Conservation (phyloP, 2,329 filamentous ascomycete species). For the Sarocladium brachiariae region DNA sequence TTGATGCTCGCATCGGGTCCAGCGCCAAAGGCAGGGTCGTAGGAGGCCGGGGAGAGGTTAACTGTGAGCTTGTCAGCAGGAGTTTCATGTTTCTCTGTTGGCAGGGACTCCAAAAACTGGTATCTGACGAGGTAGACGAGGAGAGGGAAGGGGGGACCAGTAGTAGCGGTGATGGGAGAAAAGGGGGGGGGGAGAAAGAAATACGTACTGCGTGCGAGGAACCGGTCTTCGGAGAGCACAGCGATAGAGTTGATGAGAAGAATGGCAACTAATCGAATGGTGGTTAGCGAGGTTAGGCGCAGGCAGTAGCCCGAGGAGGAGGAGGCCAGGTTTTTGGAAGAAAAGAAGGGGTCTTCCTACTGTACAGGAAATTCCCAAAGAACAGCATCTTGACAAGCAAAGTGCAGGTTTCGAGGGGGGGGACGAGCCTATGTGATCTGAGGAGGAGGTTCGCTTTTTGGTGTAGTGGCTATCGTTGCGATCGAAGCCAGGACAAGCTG, state of each 20-base stretch:
- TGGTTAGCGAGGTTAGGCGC: no score
- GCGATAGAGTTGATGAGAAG: slow-evolving; percentile 92
- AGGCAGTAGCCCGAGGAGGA: no score
- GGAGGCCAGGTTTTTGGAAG: no score
- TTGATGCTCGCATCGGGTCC: slow-evolving; percentile 71
- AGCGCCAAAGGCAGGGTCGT: slow-evolving; percentile 73
- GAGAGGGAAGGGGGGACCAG: not conserved
- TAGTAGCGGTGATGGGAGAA: not conserved
- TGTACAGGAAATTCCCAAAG: slow-evolving; percentile 65
- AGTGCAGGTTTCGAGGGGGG: slow-evolving; percentile 4
- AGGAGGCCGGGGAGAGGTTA: slow-evolving; percentile 65
- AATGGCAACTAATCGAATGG: slow-evolving; percentile 59
- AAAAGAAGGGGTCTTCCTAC: slow-evolving; percentile 17
- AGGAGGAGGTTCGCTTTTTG: no score
- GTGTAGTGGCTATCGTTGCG: no score
- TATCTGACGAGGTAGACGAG: no score
- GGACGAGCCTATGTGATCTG: not conserved
- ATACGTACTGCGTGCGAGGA: slow-evolving; percentile 60
- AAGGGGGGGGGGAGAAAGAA: not conserved
- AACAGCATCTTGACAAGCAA: slow-evolving; percentile 52
- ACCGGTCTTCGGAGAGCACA: slow-evolving; percentile 89
- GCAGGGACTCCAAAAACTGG: no score
- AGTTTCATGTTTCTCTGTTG: not conserved
- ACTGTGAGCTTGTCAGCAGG: slow-evolving; percentile 34
- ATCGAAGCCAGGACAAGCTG: no score